A percentile compares a stretch with the other conserved stretches of the same genome.
Conservation (phyloP, 2,329 filamentous ascomycete genomes). For the Colletotrichum sp. region DNA sequence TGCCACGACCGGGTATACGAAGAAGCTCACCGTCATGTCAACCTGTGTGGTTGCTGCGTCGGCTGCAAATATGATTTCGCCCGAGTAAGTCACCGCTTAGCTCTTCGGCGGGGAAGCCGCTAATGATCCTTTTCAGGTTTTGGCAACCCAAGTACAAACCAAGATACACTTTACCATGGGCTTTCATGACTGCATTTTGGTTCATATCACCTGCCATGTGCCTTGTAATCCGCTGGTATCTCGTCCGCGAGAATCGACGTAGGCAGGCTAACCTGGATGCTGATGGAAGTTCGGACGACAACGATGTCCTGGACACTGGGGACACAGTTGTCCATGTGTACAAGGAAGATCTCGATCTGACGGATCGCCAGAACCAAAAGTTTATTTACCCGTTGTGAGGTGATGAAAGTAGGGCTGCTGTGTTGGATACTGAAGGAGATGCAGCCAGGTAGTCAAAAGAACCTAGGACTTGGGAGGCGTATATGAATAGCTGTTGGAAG, state of each 20-base stretch:
- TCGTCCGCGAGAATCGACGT: conserved; percentile 22
- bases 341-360: not conserved
- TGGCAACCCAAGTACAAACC: conserved; percentile 27
- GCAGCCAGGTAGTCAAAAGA: not conserved
- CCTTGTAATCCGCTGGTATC: conserved; percentile 27
- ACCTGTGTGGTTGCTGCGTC: conserved; percentile 26
- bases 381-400: not conserved
- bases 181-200: conserved; percentile 29
- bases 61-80: conserved; percentile 31
- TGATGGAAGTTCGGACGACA: not conserved
- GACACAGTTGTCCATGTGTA: not conserved
- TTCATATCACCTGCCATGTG: conserved; percentile 29
- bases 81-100: conserved; percentile 25
- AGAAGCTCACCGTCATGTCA: conserved; percentile 27
- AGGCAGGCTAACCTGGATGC: not conserved
- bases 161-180: conserved; percentile 25
- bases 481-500: not conserved
- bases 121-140: conserved; percentile 16
- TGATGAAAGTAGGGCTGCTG: not conserved
- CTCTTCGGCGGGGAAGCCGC: not conserved
- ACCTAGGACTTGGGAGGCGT: not conserved
- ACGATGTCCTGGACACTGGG: not conserved
- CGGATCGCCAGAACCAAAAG: not conserved
- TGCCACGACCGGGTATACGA: conserved; percentile 27
- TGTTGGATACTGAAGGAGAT: not conserved